Percentiles rank a stretch among this genome's conserved stretches.
Evolutionary conservation across 2,329 filamentous ascomycete genomes (phyloP).

Genomic region (Fusarium vanettenii): DNA sequence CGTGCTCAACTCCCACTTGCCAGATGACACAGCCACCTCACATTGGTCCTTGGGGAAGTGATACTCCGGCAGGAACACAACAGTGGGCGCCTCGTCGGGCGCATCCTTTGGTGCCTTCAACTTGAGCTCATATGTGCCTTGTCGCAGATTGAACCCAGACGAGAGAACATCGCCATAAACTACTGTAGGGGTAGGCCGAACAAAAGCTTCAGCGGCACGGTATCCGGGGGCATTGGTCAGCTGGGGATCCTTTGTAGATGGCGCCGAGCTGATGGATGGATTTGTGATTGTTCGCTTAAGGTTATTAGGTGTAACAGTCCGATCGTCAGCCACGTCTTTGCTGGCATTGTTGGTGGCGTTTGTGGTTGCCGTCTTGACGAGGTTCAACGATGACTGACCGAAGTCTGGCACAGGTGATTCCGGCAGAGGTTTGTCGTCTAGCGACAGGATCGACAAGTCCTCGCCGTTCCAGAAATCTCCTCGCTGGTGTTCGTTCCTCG

Average conservation of each 20-base stretch:
- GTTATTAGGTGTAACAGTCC: conserved; percentile 78
- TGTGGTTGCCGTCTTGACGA: conserved; percentile 39
- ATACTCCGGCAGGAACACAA: conserved; percentile 88
- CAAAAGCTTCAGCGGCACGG: conserved; percentile 91
- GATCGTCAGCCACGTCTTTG: conserved; percentile 62
- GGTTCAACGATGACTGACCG: conserved; percentile 59
- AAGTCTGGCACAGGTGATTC: conserved; percentile 61
- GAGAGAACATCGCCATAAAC: conserved; percentile 77
- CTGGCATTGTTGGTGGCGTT: conserved; percentile 13
- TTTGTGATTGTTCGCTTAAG: conserved; percentile 78
- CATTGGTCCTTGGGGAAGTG: conserved; percentile 86
- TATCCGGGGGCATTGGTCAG: conserved; percentile 77
- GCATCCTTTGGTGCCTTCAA: conserved; percentile 72
- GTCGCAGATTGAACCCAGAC: conserved; percentile 85
- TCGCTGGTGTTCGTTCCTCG: conserved; percentile 85
- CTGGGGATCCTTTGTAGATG: conserved; percentile 64
- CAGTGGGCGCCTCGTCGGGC: conserved; percentile 75
- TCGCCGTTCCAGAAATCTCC: conserved; percentile 99
- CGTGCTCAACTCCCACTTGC: conserved; percentile 87
- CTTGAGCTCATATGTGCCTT: conserved; percentile 80
- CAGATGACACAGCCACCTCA: conserved; percentile 80
- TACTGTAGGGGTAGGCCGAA: conserved; percentile 83
- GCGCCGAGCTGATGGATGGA: conserved; percentile 71
- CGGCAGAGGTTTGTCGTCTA: conserved; percentile 78
- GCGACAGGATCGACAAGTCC: conserved; percentile 89